Percentiles rank a stretch among this genome's conserved stretches.
Evolutionary conservation across 129 eudicot genomes (phyloP).

Genomic region (Pseudognaphalium luteoalbum): DNA sequence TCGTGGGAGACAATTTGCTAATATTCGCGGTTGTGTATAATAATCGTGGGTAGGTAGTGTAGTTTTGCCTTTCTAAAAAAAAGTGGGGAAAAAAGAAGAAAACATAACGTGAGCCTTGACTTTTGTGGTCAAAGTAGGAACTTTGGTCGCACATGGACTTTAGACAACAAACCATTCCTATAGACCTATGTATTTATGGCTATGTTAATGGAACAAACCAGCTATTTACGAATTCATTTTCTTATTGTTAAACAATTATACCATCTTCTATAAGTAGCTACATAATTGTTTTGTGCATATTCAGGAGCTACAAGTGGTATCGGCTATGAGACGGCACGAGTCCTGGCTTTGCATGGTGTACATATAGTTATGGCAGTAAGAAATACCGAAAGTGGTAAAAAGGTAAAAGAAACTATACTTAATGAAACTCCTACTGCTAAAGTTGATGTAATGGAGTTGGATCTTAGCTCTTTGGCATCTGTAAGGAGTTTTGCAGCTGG

Average conservation of each 20-base stretch:
- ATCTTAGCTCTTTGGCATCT: slow-evolving; percentile 70
- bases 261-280: neutral
- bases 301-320: slow-evolving; percentile 88
- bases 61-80: no score
- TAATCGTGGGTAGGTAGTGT: no score
- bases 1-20: no score
- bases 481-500: slow-evolving; percentile 69
- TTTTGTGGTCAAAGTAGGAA: neutral
- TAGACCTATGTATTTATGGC: neutral
- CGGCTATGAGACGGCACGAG: slow-evolving; percentile 66
- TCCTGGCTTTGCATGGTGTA: slow-evolving; percentile 58
- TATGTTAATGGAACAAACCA: neutral
- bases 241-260: neutral
- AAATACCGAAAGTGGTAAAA: slow-evolving; percentile 49
- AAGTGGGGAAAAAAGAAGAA: no score
- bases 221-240: neutral
- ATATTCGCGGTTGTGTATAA: no score
- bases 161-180: neutral
- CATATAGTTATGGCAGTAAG: slow-evolving; percentile 89
- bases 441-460: slow-evolving; percentile 83
- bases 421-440: slow-evolving; percentile 57
- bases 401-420: slow-evolving; percentile 62
- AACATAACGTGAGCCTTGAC: neutral
- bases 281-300: slow-evolving; percentile 9
- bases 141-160: neutral